Conservation (phyloP, 805 yeast species). For the Candida maris region DNA sequence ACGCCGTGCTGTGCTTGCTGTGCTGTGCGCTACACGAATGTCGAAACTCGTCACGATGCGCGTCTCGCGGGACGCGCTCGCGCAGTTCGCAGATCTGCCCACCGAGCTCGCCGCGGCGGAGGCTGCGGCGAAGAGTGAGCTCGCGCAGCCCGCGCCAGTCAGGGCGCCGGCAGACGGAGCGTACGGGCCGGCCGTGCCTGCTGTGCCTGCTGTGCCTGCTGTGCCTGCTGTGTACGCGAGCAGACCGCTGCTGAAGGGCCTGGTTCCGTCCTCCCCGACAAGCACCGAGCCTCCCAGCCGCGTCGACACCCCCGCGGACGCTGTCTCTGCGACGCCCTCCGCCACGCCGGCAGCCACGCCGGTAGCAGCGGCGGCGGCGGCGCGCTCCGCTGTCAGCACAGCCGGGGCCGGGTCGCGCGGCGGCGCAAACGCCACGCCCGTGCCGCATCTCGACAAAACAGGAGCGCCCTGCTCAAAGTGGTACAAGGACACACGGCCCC, state of each 20-base stretch:
- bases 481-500: constrained; percentile 13
- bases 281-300: constrained; percentile 19
- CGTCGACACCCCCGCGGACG: constrained; percentile 15
- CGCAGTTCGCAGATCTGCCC: constrained; percentile 17
- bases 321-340: too few relatives aligned
- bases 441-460: constrained; percentile 25
- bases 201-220: constrained; percentile 4
- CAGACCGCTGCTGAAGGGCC: constrained; percentile 2
- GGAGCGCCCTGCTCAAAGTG: constrained; percentile 18
- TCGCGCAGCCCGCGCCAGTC: constrained; percentile 14
- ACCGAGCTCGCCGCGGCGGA: constrained; percentile 4
- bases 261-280: constrained; percentile 15
- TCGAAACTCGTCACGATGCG: constrained; percentile 16
- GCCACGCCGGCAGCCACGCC: too few relatives aligned
- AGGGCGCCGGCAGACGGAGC: not conserved
- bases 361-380: too few relatives aligned
- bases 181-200: constrained; percentile 6
- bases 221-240: constrained; percentile 1
- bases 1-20: too few relatives aligned
- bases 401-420: too few relatives aligned
- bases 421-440: constrained; percentile 27
- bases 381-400: too few relatives aligned
- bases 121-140: constrained; percentile 8
- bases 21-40: too few relatives aligned
- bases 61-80: constrained; percentile 10